A percentile compares a stretch with the other conserved stretches of the same genome.
Evolutionary conservation across 2,329 filamentous ascomycete species (phyloP).

Genomic region (Septoria petroselini): DNA sequence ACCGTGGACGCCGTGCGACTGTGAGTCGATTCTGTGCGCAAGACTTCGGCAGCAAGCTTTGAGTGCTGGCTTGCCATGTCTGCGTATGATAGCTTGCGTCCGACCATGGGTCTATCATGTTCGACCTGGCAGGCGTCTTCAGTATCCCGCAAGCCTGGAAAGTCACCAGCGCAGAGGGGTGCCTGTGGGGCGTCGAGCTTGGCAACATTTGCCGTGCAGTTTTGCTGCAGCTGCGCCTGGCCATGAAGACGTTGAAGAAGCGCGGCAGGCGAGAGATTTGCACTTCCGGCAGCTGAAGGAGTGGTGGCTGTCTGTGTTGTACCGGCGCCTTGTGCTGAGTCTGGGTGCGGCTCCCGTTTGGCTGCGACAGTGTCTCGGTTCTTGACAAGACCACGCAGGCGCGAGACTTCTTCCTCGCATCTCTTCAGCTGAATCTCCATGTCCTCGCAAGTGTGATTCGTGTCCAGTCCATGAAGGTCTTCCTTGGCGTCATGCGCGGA

Average conservation of each 20-base stretch:
- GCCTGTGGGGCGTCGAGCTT: constrained; percentile 1
- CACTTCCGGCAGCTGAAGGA: neutral
- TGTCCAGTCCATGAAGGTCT: neutral
- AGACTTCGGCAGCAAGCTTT: neutral
- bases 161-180: constrained; percentile 22
- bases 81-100: constrained; percentile 22
- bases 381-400: neutral
- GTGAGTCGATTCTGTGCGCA: neutral
- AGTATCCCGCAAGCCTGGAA: constrained; percentile 15
- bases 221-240: constrained; percentile 3
- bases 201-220: neutral
- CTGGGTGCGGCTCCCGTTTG: neutral
- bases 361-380: neutral
- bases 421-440: neutral
- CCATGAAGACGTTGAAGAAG: constrained; percentile 8
- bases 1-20: neutral
- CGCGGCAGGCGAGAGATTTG: neutral
- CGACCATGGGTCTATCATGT: neutral
- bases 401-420: neutral
- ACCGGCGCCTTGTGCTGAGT: neutral
- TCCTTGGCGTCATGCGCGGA: neutral
- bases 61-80: constrained; percentile 6
- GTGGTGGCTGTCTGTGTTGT: neutral
- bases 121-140: neutral
- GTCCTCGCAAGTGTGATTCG: neutral